Base-by-base conservation (phyloP, 2,329 filamentous ascomycete species). In the Pseudopyrenochaeta lycopersici region DNA sequence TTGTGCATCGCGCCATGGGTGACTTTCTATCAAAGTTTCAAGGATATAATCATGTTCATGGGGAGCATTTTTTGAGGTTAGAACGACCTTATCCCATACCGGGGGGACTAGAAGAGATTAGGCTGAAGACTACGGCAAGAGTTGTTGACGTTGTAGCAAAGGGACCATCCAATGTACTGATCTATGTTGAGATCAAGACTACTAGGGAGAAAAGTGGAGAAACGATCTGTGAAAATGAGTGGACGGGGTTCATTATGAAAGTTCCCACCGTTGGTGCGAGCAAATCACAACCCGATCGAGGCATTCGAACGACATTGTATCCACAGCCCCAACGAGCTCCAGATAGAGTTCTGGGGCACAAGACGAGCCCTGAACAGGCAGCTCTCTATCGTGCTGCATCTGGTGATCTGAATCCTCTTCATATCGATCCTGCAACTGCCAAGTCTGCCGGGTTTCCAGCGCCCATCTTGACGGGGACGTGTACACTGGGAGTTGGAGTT, bases 341-440 rank as follows among this genome's bases (percentile, higher is more conserved):
- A n/a, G 56, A 59, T 47, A 42, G 30, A 15, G 40, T 52, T 1
- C 15, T 56, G 3, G 15, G 7, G 31, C 52, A 59, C 29, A 47
- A 49, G 20, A 59, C 52, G 12, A 48, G 45, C 7, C 45, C 48
- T 12, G 56, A 59, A 39, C 53, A 60, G 33, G 56, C 52, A n/a
- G 56, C 56, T 3, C 38, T 56, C 17, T 60, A 60, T 49, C 45
- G 53, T 1, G 56, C 56, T 29, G 56, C 56, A n/a, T 60, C 56
- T 10, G 54, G 50, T 7, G 53, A 57, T 48, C 35, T 57, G 27
- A 60, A 60, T 33, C 29, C 56, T 10, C 39, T 60, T 20, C 56
- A 57, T 32, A 60, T 60, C 40, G 53, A 57, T 46, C 56, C 56
- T 4, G 53, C 46, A 9, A 54, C 49, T 14, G 53, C 53, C 15